Percentiles rank a stretch among this genome's conserved stretches.
These are phyloP conservation scores for Vitis hybrid DNA, from an alignment of 177 flowering plant species.

Conservation along the genomic window DNA sequence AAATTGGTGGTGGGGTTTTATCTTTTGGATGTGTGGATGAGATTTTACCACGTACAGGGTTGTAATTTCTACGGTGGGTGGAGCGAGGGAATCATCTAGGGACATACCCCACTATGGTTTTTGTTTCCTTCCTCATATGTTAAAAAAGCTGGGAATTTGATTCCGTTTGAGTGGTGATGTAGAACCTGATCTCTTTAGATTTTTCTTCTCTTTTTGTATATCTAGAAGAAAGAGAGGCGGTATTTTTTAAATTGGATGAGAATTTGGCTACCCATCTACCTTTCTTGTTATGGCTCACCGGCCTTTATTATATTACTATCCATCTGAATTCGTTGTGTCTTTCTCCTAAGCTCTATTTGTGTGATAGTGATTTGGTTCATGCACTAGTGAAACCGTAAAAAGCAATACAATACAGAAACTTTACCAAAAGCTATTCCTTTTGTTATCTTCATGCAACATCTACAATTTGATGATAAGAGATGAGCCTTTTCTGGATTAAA, in stretches of 20 bases:
- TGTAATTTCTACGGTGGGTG: neutral
- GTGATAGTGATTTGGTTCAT: too few relatives aligned
- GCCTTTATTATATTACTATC: neutral
- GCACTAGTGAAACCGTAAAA: too few relatives aligned
- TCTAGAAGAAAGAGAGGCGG: slow-evolving; percentile 10
- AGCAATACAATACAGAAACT: too few relatives aligned
- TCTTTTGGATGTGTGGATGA: slow-evolving; percentile 21
- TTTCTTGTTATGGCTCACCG: too few relatives aligned
- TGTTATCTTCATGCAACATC: too few relatives aligned
- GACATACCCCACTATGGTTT: slow-evolving; percentile 21
- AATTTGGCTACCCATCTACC: slow-evolving; percentile 1
- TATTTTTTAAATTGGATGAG: slow-evolving; percentile 16
- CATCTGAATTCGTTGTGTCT: neutral
- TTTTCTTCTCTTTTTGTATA: slow-evolving; percentile 18
- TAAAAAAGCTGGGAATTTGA: slow-evolving; percentile 27
- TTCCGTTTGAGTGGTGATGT: slow-evolving; percentile 22
- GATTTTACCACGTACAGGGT: slow-evolving; percentile 18
- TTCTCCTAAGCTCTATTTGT: too few relatives aligned
- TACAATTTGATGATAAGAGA: too few relatives aligned
- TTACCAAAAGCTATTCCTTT: too few relatives aligned
- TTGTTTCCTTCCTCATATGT: slow-evolving; percentile 1
- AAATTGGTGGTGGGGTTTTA: neutral
- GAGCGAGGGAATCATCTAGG: slow-evolving; percentile 6
- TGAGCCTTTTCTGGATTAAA: too few relatives aligned
- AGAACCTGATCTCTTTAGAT: slow-evolving; percentile 17